Percentiles rank a stretch among this genome's conserved stretches.
These are phyloP conservation scores for Cercospora canescens DNA, from an alignment of 2,329 filamentous ascomycete species.

Conservation along the genomic window DNA sequence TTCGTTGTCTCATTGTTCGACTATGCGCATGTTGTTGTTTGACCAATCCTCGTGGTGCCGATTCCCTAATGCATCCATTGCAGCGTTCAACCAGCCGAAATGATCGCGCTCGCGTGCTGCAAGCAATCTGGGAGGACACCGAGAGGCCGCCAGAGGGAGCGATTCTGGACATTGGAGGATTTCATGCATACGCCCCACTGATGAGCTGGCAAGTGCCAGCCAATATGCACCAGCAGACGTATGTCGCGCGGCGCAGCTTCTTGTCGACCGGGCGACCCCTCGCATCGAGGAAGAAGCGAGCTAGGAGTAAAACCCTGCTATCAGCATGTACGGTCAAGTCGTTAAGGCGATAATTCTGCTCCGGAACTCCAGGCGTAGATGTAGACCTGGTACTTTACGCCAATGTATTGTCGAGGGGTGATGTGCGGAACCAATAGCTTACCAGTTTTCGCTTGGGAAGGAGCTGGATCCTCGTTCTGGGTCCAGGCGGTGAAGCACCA, in stretches of 20 bases:
- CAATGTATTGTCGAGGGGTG: not conserved
- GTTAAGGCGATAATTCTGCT: not conserved
- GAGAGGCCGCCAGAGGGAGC: conserved; percentile 8
- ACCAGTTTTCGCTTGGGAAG: not conserved
- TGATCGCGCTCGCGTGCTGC: not conserved
- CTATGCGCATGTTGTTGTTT: not conserved
- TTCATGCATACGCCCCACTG: not conserved
- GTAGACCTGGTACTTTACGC: not conserved
- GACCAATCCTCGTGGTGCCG: not conserved
- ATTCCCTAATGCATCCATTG: not conserved
- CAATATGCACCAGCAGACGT: not conserved
- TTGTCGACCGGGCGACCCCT: not conserved
- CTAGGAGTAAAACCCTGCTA: not conserved
- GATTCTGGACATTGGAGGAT: conserved; percentile 10
- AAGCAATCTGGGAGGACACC: conserved; percentile 6
- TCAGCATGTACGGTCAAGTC: not conserved
- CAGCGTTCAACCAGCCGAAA: not conserved
- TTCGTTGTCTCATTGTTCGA: not conserved
- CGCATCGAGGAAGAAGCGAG: not conserved
- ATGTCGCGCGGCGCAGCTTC: not conserved
- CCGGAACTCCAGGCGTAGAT: not conserved
- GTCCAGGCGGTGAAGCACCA: not conserved
- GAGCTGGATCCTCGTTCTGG: not conserved
- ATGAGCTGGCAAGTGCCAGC: conserved; percentile 8
- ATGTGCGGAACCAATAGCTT: not conserved